Evolutionary conservation across 495 filamentous ascomycete genomes (phyloP).

Genomic region (Penicillium turbatum): DNA sequence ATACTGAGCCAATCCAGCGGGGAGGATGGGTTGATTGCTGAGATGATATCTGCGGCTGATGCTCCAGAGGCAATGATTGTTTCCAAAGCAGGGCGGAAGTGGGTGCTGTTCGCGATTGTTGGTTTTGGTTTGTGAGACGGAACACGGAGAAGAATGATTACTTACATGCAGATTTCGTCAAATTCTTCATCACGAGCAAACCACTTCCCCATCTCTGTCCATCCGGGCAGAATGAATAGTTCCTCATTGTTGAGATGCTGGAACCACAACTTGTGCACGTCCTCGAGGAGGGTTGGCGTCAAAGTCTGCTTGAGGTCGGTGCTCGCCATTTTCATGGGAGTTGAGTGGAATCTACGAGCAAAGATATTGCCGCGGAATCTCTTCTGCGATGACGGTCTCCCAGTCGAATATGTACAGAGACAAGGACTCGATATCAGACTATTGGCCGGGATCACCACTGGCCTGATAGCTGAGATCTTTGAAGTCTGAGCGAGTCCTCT

Average conservation of each 20-base stretch:
- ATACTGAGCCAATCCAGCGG: slow-evolving; percentile 25
- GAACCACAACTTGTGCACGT: slow-evolving; percentile 26
- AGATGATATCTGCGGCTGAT: slow-evolving; percentile 20
- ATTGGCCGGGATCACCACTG: background rate
- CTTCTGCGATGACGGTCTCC: background rate
- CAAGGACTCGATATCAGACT: background rate
- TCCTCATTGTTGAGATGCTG: slow-evolving; percentile 15
- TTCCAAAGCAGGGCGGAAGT: slow-evolving; percentile 28
- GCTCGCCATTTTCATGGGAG: slow-evolving; percentile 2
- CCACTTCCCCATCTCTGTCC: slow-evolving; percentile 24
- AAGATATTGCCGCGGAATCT: background rate
- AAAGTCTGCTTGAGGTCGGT: slow-evolving; percentile 17
- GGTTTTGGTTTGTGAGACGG: background rate
- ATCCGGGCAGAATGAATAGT: slow-evolving; percentile 15
- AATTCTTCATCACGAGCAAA: slow-evolving; percentile 25
- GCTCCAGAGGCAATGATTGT: slow-evolving; percentile 17
- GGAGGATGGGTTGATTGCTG: slow-evolving; percentile 15
- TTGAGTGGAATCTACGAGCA: slow-evolving; percentile 6
- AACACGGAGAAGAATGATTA: background rate
- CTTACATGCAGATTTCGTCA: slow-evolving; percentile 30
- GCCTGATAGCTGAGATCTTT: background rate
- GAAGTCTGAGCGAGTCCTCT: background rate
- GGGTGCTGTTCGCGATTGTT: slow-evolving; percentile 10
- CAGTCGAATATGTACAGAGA: background rate
- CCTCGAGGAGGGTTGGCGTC: slow-evolving; percentile 19